These are phyloP conservation scores for Podospora tetraspora DNA, from an alignment of 495 filamentous ascomycete species.

Conservation along the genomic window DNA sequence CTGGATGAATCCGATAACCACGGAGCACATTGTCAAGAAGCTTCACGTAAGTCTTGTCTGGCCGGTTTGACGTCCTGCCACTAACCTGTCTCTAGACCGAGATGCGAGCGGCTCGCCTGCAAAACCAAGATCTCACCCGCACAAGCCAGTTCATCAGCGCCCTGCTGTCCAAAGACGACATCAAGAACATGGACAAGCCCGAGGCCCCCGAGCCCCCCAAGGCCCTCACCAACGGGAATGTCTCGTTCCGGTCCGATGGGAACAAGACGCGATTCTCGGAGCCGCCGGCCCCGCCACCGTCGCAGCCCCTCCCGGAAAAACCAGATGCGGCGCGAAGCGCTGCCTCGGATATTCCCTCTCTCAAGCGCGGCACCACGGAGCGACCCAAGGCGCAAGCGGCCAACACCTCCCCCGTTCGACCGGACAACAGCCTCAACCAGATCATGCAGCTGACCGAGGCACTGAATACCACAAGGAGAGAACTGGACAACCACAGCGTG, in stretches of 20 bases:
- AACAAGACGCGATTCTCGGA: conserved; percentile 74
- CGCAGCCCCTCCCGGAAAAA: conserved; percentile 86
- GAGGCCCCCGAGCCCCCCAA: conserved; percentile 43
- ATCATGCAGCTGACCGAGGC: conserved; percentile 77
- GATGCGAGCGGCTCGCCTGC: conserved; percentile 79
- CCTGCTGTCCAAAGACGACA: conserved; percentile 65
- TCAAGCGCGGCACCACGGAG: conserved; percentile 73
- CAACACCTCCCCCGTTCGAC: conserved; percentile 55
- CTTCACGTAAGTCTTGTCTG: conserved; percentile 68
- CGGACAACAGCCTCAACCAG: conserved; percentile 61
- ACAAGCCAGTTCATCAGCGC: conserved; percentile 75
- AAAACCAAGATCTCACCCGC: conserved; percentile 74
- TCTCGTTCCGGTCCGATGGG: conserved; percentile 47
- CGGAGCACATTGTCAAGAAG: conserved; percentile 91
- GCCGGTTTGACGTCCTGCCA: neutral
- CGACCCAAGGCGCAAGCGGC: conserved; percentile 54
- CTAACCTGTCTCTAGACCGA: conserved; percentile 57
- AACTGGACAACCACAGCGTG: conserved; percentile 71
- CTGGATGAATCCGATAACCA: conserved; percentile 82
- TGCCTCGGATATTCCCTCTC: conserved; percentile 47
- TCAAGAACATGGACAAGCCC: conserved; percentile 55
- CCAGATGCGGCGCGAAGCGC: conserved; percentile 57
- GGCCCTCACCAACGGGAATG: conserved; percentile 37
- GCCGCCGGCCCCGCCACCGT: conserved; percentile 84
- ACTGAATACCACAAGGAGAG: conserved; percentile 70